A percentile compares a stretch with the other conserved stretches of the same genome.
Conservation (phyloP, 164 flowering plant species). For the Chimonanthus praecox region DNA sequence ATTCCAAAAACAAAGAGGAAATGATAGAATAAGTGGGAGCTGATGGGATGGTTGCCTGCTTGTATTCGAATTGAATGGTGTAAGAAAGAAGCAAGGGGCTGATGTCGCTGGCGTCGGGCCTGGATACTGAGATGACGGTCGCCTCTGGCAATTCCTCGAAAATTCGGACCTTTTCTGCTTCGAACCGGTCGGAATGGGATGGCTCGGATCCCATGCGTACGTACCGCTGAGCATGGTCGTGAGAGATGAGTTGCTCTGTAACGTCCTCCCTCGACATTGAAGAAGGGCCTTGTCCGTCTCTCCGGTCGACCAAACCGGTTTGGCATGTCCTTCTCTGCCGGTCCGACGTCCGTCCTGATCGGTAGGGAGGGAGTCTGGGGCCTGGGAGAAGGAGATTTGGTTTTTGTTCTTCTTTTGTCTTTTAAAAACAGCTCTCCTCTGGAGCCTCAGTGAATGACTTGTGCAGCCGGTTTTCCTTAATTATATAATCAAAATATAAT, state of each 20-base stretch:
- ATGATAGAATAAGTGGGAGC: background rate
- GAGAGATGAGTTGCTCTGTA: conserved; percentile 16
- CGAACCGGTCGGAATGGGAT: conserved; percentile 4
- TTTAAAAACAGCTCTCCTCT: background rate
- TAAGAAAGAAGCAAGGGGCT: conserved; percentile 78
- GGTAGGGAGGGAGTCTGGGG: background rate
- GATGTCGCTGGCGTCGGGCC: conserved; percentile 84
- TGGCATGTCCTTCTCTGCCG: conserved; percentile 13
- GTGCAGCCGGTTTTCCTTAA: background rate
- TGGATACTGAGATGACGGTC: conserved; percentile 64
- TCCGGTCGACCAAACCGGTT: conserved; percentile 12
- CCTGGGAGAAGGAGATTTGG: background rate
- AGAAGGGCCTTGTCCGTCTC: background rate
- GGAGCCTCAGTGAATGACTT: background rate
- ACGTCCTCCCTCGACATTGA: conserved; percentile 50
- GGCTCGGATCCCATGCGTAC: conserved; percentile 13
- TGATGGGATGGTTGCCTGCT: conserved; percentile 53
- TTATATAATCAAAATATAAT: too few relatives aligned
- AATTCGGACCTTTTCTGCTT: conserved; percentile 19
- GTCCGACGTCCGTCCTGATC: background rate
- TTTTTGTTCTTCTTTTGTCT: background rate
- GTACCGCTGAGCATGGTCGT: conserved; percentile 10
- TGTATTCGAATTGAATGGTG: conserved; percentile 75
- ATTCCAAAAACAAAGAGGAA: background rate
- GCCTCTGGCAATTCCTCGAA: conserved; percentile 84